phyloP scores from a whole-genome alignment of 495 filamentous ascomycete genomes.

The Lineolata rhizophorae region DNA sequence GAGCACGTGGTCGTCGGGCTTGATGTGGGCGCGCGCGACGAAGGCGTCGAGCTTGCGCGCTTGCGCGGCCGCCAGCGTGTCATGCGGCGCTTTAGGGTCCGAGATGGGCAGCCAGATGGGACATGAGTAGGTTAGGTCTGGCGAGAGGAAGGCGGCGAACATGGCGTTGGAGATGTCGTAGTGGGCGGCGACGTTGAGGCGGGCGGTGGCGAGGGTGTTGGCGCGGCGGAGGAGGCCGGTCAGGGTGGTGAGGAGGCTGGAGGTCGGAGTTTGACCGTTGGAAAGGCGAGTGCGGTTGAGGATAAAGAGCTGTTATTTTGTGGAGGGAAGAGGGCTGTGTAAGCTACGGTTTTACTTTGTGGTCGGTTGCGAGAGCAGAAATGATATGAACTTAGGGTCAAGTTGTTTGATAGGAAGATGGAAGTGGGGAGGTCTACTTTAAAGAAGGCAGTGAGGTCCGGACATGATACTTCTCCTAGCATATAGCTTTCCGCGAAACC shows the following conservation, averaged over 20 bases:
- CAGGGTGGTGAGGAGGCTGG: conserved; percentile 28
- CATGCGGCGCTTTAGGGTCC: conserved; percentile 16
- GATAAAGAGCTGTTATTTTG: conserved; percentile 49
- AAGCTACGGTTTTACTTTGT: too few species aligned
- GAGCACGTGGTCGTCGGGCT: conserved; percentile 37
- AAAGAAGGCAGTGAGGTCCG: conserved; percentile 41
- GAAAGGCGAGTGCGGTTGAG: conserved; percentile 32
- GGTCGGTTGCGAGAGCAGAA: conserved; percentile 14
- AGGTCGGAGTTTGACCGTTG: conserved; percentile 33
- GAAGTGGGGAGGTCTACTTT: too few species aligned
- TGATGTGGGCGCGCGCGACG: conserved; percentile 35
- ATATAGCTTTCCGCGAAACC: conserved; percentile 54
- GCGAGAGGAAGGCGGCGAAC: conserved; percentile 48
- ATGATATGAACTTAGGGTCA: too few species aligned
- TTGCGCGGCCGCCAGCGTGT: conserved; percentile 41
- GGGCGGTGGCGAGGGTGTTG: conserved; percentile 42
- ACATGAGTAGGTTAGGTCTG: conserved; percentile 59
- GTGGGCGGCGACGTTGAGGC: conserved; percentile 43
- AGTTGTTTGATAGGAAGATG: conserved; percentile 3
- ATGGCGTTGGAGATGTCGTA: conserved; percentile 58
- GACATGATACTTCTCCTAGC: conserved; percentile 41
- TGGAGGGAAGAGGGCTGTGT: too few species aligned
- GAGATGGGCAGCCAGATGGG: conserved; percentile 35
- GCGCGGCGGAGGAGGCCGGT: conserved; percentile 30
- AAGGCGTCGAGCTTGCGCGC: conserved; percentile 38